Percentiles rank a stretch among this genome's conserved stretches.
These are phyloP conservation scores for Penicillium argentinense DNA, from an alignment of 495 filamentous ascomycete genomes.

Conservation along the genomic window DNA sequence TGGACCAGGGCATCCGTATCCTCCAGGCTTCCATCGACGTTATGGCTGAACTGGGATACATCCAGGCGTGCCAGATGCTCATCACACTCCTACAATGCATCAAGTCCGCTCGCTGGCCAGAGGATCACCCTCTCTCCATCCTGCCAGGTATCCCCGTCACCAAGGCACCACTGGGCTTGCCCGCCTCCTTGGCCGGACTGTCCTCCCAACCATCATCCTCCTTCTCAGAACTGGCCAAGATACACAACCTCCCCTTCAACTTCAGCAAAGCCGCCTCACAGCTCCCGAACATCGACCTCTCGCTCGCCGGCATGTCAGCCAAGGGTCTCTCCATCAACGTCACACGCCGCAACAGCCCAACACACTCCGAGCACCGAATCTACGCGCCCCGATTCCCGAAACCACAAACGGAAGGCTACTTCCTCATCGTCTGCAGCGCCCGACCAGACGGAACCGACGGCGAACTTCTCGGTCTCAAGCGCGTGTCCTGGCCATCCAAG, in stretches of 20 bases:
- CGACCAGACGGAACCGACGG: conserved; percentile 59
- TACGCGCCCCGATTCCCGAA: conserved; percentile 91
- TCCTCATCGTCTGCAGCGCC: conserved; percentile 61
- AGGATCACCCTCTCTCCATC: conserved; percentile 75
- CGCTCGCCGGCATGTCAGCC: conserved; percentile 58
- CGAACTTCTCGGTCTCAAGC: conserved; percentile 81
- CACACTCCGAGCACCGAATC: conserved; percentile 64
- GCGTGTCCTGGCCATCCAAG: conserved; percentile 68
- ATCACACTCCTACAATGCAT: conserved; percentile 86
- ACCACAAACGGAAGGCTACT: conserved; percentile 92
- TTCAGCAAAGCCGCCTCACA: conserved; percentile 58
- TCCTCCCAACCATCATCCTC: conserved; percentile 27
- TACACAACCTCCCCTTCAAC: conserved; percentile 29
- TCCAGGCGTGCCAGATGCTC: conserved; percentile 71
- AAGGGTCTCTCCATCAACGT: conserved; percentile 62
- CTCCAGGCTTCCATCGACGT: conserved; percentile 89
- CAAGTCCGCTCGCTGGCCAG: conserved; percentile 90
- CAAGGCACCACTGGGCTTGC: conserved; percentile 30
- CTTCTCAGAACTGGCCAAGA: conserved; percentile 27
- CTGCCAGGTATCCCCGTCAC: conserved; percentile 69
- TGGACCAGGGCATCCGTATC: conserved; percentile 96
- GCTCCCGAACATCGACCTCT: conserved; percentile 69
- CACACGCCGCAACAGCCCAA: conserved; percentile 63
- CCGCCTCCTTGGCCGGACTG: conserved; percentile 23
- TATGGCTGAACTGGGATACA: conserved; percentile 83